Percentiles rank a stretch among this genome's conserved stretches.
Conservation (phyloP, 1,284 basidiomycete species). For the Termitomyces sp. region DNA sequence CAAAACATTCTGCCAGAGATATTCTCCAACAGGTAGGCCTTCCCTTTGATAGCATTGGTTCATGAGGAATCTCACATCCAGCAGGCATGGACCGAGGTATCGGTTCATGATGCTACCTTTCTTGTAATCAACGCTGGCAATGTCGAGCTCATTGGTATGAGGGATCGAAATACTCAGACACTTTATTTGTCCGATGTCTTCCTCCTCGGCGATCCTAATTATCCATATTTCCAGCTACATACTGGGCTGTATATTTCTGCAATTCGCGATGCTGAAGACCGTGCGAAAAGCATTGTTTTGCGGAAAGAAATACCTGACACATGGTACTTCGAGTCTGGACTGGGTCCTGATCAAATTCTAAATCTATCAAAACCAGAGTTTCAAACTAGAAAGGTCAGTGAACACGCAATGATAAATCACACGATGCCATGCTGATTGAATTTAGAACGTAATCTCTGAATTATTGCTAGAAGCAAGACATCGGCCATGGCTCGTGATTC, state of each 20-base stretch:
- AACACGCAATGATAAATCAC: no score
- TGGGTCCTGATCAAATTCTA: neutral
- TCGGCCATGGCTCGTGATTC: neutral
- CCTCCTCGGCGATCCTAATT: neutral
- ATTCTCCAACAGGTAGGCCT: constrained; percentile 5
- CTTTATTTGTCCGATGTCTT: constrained; percentile 11
- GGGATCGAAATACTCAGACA: constrained; percentile 12
- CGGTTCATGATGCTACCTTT: constrained; percentile 10
- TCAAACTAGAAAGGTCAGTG: neutral
- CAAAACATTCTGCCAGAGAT: neutral
- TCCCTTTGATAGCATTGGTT: neutral
- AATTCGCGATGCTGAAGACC: constrained; percentile 8
- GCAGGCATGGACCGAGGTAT: constrained; percentile 14
- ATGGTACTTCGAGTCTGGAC: neutral
- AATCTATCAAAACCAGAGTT: neutral
- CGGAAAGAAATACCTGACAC: neutral
- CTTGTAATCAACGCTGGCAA: constrained; percentile 13
- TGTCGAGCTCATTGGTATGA: constrained; percentile 11
- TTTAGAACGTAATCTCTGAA: neutral
- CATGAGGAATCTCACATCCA: neutral
- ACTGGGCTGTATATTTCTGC: constrained; percentile 12
- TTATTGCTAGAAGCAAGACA: neutral
- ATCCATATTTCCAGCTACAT: constrained; percentile 11
- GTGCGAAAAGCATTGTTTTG: neutral
- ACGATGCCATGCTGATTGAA: neutral